Percentiles rank a stretch among this genome's conserved stretches.
Evolutionary conservation across 208 protist species (phyloP).

Genomic region (Trypanosoma avium): DNA sequence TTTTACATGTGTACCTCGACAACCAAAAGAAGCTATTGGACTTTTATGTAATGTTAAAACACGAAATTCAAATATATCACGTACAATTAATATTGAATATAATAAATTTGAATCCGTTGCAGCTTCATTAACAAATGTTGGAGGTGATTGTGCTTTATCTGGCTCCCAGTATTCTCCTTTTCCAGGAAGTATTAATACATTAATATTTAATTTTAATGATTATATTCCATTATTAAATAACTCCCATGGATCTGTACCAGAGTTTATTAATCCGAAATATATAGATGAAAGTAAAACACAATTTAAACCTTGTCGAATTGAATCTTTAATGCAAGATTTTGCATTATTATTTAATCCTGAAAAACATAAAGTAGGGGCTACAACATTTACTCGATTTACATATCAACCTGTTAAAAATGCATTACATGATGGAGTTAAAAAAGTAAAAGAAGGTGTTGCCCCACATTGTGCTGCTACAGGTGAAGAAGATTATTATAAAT

Average conservation of each 20-base stretch:
- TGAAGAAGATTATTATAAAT: constrained; percentile 72
- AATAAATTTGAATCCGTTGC: constrained; percentile 74
- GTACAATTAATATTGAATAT: constrained; percentile 82
- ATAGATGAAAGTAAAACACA: constrained; percentile 41
- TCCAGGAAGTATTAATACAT: constrained; percentile 93
- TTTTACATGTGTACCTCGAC: constrained; percentile 88
- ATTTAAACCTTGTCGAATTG: constrained; percentile 85
- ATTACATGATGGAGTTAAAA: constrained; percentile 45
- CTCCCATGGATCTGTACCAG: constrained; percentile 77
- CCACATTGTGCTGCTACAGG: constrained; percentile 70
- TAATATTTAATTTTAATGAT: constrained; percentile 64
- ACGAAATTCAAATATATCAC: constrained; percentile 20
- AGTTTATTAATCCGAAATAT: constrained; percentile 96
- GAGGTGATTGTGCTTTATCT: constrained; percentile 40
- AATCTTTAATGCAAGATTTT: constrained; percentile 92
- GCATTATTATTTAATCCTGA: constrained; percentile 57
- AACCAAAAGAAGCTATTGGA: constrained; percentile 81
- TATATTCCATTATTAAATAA: constrained; percentile 61
- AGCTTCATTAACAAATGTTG: constrained; percentile 37
- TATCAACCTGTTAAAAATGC: constrained; percentile 92
- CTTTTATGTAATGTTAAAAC: constrained; percentile 46
- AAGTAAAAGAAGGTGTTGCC: constrained; percentile 37
- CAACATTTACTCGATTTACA: constrained; percentile 65
- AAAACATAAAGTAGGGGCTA: constrained; percentile 63
- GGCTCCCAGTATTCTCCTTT: constrained; percentile 69